These are phyloP conservation scores for Leucocoprinus sp. DNA, from an alignment of 768 basidiomycete species.

Conservation along the genomic window DNA sequence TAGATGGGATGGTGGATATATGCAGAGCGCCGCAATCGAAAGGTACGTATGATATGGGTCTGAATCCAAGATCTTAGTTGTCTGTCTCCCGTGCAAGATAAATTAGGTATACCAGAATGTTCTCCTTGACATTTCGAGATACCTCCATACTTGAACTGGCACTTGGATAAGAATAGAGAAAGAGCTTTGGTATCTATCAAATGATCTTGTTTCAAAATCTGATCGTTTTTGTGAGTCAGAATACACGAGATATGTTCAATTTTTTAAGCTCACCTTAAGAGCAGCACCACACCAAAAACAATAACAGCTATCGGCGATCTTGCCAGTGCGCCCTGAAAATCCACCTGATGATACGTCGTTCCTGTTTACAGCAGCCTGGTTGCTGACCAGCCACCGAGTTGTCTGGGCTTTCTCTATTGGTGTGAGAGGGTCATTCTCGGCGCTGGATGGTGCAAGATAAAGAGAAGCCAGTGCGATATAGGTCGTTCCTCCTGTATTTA, in stretches of 20 bases:
- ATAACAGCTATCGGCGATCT: conserved; percentile 89
- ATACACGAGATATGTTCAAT: neutral
- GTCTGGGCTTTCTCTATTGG: conserved; percentile 41
- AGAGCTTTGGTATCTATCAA: conserved; percentile 53
- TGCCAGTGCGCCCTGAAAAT: conserved; percentile 83
- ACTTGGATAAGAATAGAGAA: conserved; percentile 54
- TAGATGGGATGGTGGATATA: conserved; percentile 42
- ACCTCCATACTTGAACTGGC: conserved; percentile 87
- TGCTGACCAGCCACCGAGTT: conserved; percentile 69
- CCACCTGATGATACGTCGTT: conserved; percentile 45
- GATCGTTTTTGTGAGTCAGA: neutral
- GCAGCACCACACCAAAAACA: conserved; percentile 92
- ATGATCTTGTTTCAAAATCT: conserved; percentile 63
- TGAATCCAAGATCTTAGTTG: conserved; percentile 16
- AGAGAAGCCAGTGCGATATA: conserved; percentile 85
- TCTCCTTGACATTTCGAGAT: conserved; percentile 80
- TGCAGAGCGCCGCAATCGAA: conserved; percentile 70
- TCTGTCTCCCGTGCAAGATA: no score
- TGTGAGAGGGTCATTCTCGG: conserved; percentile 21
- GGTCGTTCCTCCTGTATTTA: conserved; percentile 72
- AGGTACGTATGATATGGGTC: conserved; percentile 97
- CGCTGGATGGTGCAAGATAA: conserved; percentile 34
- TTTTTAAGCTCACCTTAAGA: conserved; percentile 46
- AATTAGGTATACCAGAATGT: conserved; percentile 50
- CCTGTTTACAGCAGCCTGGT: conserved; percentile 38